Conservation (phyloP, 75 land plant species). For the Pinus tabuliformis region DNA sequence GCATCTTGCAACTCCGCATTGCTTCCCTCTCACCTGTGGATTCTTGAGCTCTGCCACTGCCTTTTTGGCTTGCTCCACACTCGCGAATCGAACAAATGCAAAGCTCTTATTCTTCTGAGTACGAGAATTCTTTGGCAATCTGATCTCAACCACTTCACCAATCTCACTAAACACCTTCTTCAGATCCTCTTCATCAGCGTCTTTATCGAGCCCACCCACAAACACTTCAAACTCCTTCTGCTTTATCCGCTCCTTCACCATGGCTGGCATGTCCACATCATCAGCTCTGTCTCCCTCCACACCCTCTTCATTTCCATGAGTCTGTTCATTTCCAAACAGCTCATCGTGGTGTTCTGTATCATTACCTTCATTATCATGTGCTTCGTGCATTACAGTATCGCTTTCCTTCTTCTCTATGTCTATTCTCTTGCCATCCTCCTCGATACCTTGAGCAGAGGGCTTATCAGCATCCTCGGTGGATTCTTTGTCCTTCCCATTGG, state of each 20-base stretch:
- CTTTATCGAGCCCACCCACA: conserved; percentile 29
- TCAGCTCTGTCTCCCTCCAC: not conserved
- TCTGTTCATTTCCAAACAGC: not conserved
- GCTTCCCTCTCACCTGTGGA: too few relatives aligned
- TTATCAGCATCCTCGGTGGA: too few relatives aligned
- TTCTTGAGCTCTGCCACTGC: too few relatives aligned
- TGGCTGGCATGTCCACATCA: conserved; percentile 6
- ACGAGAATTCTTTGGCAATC: conserved; percentile 17
- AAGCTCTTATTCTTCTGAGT: too few relatives aligned
- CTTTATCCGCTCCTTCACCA: not conserved
- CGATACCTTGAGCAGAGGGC: too few relatives aligned
- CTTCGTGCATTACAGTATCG: not conserved
- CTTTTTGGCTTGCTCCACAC: too few relatives aligned
- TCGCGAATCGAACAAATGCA: too few relatives aligned
- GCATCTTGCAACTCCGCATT: too few relatives aligned
- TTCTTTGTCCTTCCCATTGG: too few relatives aligned
- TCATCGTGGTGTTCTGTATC: conserved; percentile 27
- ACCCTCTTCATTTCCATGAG: not conserved
- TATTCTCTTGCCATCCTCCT: too few relatives aligned
- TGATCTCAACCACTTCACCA: conserved; percentile 56
- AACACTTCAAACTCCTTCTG: conserved; percentile 51
- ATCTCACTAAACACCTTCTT: conserved; percentile 19
- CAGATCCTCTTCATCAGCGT: conserved; percentile 10
- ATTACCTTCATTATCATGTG: conserved; percentile 26
- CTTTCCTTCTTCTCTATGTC: not conserved